A percentile compares a stretch with the other conserved stretches of the same genome.
phyloP scores from a whole-genome alignment of 768 basidiomycete species.

The Suillus subluteus region DNA sequence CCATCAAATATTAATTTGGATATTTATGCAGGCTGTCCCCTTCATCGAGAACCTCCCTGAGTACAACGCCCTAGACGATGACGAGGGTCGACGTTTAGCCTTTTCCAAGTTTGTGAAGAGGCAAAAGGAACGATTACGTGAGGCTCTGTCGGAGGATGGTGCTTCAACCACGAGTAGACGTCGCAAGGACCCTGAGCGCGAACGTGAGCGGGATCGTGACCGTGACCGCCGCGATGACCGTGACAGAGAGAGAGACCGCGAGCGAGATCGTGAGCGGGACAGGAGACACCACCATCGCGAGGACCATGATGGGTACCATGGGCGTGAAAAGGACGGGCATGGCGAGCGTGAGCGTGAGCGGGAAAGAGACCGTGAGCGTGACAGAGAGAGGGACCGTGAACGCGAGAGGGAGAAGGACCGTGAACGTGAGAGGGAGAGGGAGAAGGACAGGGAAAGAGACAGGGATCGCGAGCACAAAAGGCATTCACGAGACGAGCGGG shows the following conservation, averaged over 20 bases:
- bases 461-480: constrained; percentile 47
- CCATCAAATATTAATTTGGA: constrained; percentile 4
- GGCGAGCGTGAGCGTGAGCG: constrained; percentile 44
- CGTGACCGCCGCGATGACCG: constrained; percentile 40
- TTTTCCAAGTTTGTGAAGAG: constrained; percentile 89
- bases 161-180: constrained; percentile 78
- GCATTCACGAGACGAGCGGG: constrained; percentile 58
- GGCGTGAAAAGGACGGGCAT: constrained; percentile 28
- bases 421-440: constrained; percentile 39
- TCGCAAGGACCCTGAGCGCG: constrained; percentile 70
- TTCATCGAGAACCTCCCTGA: constrained; percentile 83
- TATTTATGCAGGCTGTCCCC: constrained; percentile 60
- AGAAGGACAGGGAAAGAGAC: constrained; percentile 38
- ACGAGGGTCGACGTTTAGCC: constrained; percentile 79
- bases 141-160: constrained; percentile 80
- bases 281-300: constrained; percentile 32
- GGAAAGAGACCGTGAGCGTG: constrained; percentile 44
- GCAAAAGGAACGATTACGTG: constrained; percentile 88
- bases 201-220: constrained; percentile 53
- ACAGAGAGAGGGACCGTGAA: constrained; percentile 42
- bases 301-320: constrained; percentile 15
- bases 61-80: constrained; percentile 85
- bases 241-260: constrained; percentile 36
- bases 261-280: constrained; percentile 35
- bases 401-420: constrained; percentile 43